Base-by-base conservation (phyloP, 176 grass and related monocot species). In the Melocanna baccifera region DNA sequence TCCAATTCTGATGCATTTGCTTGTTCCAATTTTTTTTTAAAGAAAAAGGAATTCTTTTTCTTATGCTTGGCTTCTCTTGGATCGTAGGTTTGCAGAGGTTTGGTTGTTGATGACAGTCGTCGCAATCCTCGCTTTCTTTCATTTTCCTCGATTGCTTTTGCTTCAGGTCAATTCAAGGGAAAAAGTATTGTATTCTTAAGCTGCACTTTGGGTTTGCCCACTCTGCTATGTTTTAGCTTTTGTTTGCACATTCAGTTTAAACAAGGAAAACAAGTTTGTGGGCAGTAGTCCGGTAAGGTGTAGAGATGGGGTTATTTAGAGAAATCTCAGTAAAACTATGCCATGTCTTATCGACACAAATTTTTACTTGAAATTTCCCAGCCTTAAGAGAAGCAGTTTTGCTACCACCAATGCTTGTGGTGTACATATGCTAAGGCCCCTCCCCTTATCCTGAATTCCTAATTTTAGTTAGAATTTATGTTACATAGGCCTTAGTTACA, bases 61-160 rank as follows among this genome's bases (percentile, higher is more conserved):
- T 16, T 15, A 12, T 40, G 14, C 64, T 77, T 86, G 77, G 43
- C 19, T 82, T 89, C 53, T 86, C 10, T 22, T 86, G 53, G 77
- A 55, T 71, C 4, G 5, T 68, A 66, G 18, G 20, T 83, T 76
- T 77, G 39, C 58, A 65, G n/a, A 73, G 48, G 47, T 77, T 43
- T 83, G 41, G 22, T 67, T 83, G 58, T 67, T 45, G 5, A 40
- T 6, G 30, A 22, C 25, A 77, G 73, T 22, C 13, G 8, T 56
- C 0, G 55, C 65, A 71, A 82, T 78, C 5, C 19, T 75, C 76
- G 13, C 7, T 81, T 81, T 75, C 32, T 86, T 77, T 78, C 41
- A 75, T 81, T 63, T 75, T 70, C 19, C 16, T 40, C 28, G 3
- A 16, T 83, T 83, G 47, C 73, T 79, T 90, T 90, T 72, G 47